Evolutionary conservation across 2,329 filamentous ascomycete species (phyloP), one percentile per base, ranked within the genome.

Genomic region (Ceratocystiopsis brevicomis): DNA sequence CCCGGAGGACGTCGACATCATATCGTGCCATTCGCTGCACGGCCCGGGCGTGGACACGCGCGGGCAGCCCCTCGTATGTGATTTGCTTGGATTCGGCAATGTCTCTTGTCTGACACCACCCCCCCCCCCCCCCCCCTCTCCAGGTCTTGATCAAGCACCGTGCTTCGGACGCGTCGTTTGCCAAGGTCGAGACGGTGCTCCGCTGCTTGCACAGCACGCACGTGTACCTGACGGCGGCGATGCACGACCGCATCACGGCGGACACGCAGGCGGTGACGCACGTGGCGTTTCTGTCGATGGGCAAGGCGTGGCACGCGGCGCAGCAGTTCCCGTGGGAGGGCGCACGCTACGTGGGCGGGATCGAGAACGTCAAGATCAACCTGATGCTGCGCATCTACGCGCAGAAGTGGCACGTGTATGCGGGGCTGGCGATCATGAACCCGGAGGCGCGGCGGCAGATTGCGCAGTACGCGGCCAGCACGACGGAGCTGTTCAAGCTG

Each of bases 391-490:
- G 90, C 53, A 96, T 98, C 63, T 98, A 96, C 65, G 79, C 81
- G 47, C 93, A 95, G 61, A 98, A 96, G 61, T 98, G 92, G 92
- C 92, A 98, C 65, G 90, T 98, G 45, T 98, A 98, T 60, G 90
- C 90, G 17, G 90, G 90, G 0, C 78, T 98, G 10, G 90, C 92
- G 12, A 98, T 98, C 56, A 72, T 98, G 46, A 98, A 98, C 59
- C 90, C 90, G 0, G 81, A 86, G 46, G 90, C 90, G 4, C 82
- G 81, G 59, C 72, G 81, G 59, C 90, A 98, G 62, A 96, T 98
- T 54, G 74, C 81, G 44, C 87, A 96, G 65, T 98, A 96, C 59
- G 88, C 90, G 11, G 70, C 81, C 54, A 87, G 80, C 38, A 88
- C 94, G 17, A 96, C 90, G 0, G 86, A 92, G 54, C 68, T 98